phyloP scores from a whole-genome alignment of 2,329 filamentous ascomycete genomes.

The Camptophora hylomeconis region DNA sequence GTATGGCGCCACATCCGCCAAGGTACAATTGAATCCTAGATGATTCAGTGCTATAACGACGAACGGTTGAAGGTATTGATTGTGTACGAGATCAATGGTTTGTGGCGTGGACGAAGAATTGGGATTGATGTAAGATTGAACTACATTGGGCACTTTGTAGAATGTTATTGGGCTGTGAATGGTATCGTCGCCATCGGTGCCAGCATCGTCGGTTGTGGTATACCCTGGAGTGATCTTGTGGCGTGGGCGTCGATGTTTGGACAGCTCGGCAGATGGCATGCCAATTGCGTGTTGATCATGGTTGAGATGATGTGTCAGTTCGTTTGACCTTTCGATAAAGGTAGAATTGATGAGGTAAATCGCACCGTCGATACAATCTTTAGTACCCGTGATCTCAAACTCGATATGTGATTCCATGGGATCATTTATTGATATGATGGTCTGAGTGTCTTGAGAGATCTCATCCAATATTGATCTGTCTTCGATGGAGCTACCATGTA shows the following conservation, averaged over 20 bases:
- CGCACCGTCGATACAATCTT: constrained; percentile 10
- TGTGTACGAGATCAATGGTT: constrained; percentile 75
- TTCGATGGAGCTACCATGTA: no score
- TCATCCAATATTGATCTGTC: no score
- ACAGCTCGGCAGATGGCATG: constrained; percentile 15
- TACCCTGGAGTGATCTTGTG: constrained; percentile 55
- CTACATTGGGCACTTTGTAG: constrained; percentile 69
- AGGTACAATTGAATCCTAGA: constrained; percentile 36
- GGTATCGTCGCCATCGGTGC: constrained; percentile 79
- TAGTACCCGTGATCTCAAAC: no score
- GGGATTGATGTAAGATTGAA: constrained; percentile 58
- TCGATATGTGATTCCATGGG: no score
- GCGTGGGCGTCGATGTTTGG: constrained; percentile 22
- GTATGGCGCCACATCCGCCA: constrained; percentile 38
- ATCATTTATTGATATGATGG: no score
- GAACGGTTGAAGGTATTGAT: constrained; percentile 81
- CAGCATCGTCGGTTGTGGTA: constrained; percentile 75
- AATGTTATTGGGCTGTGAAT: constrained; percentile 62
- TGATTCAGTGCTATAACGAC: constrained; percentile 61
- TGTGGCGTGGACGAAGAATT: constrained; percentile 23
- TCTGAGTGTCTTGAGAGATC: no score
- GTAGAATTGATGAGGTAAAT: no score
- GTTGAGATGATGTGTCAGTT: not conserved
- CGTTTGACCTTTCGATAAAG: no score
- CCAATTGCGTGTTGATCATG: constrained; percentile 19